Conservation (phyloP, 2,329 filamentous ascomycete species). For the Passalora sequoiae region DNA sequence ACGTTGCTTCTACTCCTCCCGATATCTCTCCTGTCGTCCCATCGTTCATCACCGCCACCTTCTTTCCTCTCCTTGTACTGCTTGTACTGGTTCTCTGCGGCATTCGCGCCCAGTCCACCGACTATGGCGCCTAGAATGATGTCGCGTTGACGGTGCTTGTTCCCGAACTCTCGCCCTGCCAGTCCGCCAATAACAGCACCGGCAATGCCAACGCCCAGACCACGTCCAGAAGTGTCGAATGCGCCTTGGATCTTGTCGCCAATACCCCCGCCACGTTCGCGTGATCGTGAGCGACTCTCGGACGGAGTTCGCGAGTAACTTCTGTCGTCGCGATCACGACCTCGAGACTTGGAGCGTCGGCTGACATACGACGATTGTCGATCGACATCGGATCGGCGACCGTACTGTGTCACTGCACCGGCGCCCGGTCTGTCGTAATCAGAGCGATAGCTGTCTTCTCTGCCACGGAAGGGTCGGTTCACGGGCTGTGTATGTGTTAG, state of each 20-base stretch:
- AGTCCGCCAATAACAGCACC: slow-evolving; percentile 34
- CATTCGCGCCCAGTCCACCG: slow-evolving; percentile 33
- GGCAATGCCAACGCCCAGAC: slow-evolving; percentile 31
- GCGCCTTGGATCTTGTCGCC: slow-evolving; percentile 30
- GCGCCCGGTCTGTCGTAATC: slow-evolving; percentile 20
- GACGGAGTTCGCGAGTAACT: slow-evolving; percentile 25
- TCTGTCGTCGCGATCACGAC: slow-evolving; percentile 19
- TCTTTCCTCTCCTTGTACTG: slow-evolving; percentile 24
- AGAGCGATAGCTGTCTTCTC: slow-evolving; percentile 21
- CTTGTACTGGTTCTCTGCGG: slow-evolving; percentile 31
- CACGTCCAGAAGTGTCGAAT: slow-evolving; percentile 32
- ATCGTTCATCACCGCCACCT: slow-evolving; percentile 16
- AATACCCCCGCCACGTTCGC: slow-evolving; percentile 18
- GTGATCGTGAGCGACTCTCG: slow-evolving; percentile 22
- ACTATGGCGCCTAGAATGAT: slow-evolving; percentile 33
- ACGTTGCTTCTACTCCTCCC: slow-evolving; percentile 21
- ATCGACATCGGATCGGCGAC: slow-evolving; percentile 27
- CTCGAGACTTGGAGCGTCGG: slow-evolving; percentile 13
- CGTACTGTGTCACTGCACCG: slow-evolving; percentile 26
- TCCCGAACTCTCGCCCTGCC: slow-evolving; percentile 31
- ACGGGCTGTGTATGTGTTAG: slow-evolving; percentile 24
- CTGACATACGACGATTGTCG: slow-evolving; percentile 19
- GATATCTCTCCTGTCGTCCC: slow-evolving; percentile 15
- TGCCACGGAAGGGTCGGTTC: slow-evolving; percentile 19
- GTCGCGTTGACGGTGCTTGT: slow-evolving; percentile 31